Evolutionary conservation across 1,284 basidiomycete genomes (phyloP).

Genomic region (Malassezia caprae): DNA sequence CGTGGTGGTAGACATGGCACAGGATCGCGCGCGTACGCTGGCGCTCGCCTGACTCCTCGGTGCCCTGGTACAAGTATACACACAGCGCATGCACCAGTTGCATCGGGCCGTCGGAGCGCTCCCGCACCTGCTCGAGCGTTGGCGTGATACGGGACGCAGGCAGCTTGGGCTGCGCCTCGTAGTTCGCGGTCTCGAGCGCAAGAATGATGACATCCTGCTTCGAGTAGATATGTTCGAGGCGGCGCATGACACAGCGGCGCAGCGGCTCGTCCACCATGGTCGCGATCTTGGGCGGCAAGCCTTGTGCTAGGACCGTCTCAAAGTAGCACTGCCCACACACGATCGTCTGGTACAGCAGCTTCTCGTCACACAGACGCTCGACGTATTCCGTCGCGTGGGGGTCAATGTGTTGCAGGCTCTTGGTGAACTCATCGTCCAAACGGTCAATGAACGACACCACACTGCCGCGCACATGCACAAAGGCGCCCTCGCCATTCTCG

Average conservation of each 20-base stretch:
- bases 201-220: constrained; percentile 85
- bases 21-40: constrained; percentile 93
- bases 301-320: constrained; percentile 26
- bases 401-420: constrained; percentile 94
- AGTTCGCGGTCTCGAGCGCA: constrained; percentile 60
- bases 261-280: constrained; percentile 24
- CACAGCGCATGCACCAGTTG: constrained; percentile 77
- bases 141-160: constrained; percentile 25
- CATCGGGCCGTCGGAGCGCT: constrained; percentile 51
- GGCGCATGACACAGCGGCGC: constrained; percentile 75
- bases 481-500: constrained; percentile 45
- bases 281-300: constrained; percentile 4
- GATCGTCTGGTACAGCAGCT: constrained; percentile 83
- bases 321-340: constrained; percentile 84
- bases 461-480: constrained; percentile 42
- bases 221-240: constrained; percentile 94
- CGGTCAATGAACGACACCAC: constrained; percentile 68
- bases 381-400: constrained; percentile 98
- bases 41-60: constrained; percentile 62
- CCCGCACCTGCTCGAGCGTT: constrained; percentile 18
- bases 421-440: constrained; percentile 95
- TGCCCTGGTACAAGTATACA: constrained; percentile 80
- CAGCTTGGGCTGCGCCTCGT: constrained; percentile 47
- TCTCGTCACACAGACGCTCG: constrained; percentile 74
- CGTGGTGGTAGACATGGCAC: constrained; percentile 85